Evolutionary conservation across 2,329 filamentous ascomycete species (phyloP).

Genomic region (Hypoxylon sp.): DNA sequence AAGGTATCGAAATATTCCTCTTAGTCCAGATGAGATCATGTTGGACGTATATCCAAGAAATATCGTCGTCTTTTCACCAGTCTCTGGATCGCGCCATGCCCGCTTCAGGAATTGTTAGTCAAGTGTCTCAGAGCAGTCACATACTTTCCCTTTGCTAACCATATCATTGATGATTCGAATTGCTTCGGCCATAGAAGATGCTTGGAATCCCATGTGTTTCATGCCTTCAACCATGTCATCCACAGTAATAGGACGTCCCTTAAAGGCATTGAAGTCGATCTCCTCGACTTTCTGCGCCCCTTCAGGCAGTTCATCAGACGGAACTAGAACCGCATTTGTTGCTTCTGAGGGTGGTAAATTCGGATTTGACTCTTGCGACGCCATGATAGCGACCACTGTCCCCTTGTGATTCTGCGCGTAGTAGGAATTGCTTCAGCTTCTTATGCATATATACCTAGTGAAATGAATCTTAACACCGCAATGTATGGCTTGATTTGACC

Average conservation of each 20-base stretch:
- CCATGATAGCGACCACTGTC: constrained; percentile 44
- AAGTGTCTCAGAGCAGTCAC: constrained; percentile 39
- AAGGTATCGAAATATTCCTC: constrained; percentile 91
- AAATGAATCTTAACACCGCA: constrained; percentile 15
- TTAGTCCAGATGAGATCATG: constrained; percentile 93
- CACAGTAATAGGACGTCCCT: constrained; percentile 81
- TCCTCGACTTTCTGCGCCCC: constrained; percentile 87
- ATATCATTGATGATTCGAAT: constrained; percentile 95
- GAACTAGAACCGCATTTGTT: constrained; percentile 86
- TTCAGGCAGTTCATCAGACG: constrained; percentile 85
- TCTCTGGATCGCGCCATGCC: constrained; percentile 84
- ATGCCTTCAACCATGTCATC: constrained; percentile 87
- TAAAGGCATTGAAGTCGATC: constrained; percentile 90
- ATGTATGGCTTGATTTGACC: constrained; percentile 6
- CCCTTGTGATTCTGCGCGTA: constrained; percentile 8
- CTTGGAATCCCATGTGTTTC: constrained; percentile 88
- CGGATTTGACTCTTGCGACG: constrained; percentile 42
- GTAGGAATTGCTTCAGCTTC: constrained; percentile 2
- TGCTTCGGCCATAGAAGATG: constrained; percentile 80
- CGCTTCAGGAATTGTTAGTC: constrained; percentile 63
- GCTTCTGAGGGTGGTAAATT: constrained; percentile 71
- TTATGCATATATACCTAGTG: constrained; percentile 3
- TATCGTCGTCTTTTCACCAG: constrained; percentile 86
- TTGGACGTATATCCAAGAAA: constrained; percentile 99
- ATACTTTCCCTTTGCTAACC: constrained; percentile 67